Conservation (phyloP, 306 rosid genomes). For the Quercus rubra region DNA sequence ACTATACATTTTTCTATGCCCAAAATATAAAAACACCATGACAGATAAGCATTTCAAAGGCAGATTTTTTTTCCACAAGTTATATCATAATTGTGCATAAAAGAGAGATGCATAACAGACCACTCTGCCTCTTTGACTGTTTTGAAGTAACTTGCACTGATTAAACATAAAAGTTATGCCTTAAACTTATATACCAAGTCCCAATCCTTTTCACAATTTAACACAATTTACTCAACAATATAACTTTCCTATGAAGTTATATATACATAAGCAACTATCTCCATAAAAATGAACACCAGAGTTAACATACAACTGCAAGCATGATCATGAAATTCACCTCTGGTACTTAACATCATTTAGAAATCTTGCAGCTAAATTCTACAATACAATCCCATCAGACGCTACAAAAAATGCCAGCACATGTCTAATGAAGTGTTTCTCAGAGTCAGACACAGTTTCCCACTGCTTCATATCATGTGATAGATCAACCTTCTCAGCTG, state of each 20-base stretch:
- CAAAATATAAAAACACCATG: neutral
- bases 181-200: conserved; percentile 1
- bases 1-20: no score
- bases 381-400: conserved; percentile 89
- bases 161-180: neutral
- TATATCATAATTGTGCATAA: neutral
- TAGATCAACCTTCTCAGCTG: conserved; percentile 96
- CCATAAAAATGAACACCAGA: neutral
- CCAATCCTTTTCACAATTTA: neutral
- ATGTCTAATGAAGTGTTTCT: conserved; percentile 74
- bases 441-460: conserved; percentile 64
- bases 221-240: neutral
- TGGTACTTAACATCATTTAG: conserved; percentile 70
- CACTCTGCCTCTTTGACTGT: neutral
- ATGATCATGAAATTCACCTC: conserved; percentile 47
- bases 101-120: neutral
- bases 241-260: neutral
- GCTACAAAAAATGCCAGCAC: conserved; percentile 88
- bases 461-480: conserved; percentile 70
- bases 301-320: neutral
- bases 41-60: neutral
- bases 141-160: neutral
- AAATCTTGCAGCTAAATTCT: conserved; percentile 85
- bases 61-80: neutral
- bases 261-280: neutral